Percentiles rank a stretch among this genome's conserved stretches.
Evolutionary conservation across 1,284 basidiomycete species (phyloP).

Genomic region (Sporisorium graminicola): DNA sequence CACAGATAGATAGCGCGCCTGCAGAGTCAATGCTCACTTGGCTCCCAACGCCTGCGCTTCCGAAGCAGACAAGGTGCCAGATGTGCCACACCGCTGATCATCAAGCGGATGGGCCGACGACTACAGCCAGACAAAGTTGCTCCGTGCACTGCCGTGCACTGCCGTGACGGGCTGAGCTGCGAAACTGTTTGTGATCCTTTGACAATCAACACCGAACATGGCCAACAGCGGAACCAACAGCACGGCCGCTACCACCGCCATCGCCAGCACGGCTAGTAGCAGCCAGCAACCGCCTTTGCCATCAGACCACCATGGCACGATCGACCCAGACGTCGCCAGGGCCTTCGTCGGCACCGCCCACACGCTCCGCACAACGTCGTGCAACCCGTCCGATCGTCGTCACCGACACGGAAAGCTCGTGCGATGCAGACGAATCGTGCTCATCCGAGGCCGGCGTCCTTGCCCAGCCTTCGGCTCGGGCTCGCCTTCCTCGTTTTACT

Average conservation of each 20-base stretch:
- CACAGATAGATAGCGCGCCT: background rate
- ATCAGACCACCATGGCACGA: conserved; percentile 10
- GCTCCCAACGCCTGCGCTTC: too few relatives aligned
- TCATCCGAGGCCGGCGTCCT: background rate
- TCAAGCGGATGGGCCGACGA: background rate
- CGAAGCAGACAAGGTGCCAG: background rate
- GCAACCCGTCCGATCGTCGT: background rate
- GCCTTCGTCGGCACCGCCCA: background rate
- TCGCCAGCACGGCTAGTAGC: background rate
- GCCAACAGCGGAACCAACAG: too few relatives aligned
- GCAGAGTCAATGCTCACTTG: background rate
- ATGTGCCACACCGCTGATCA: background rate
- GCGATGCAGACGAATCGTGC: background rate
- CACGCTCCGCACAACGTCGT: background rate
- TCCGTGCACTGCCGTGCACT: too few relatives aligned
- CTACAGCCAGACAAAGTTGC: too few relatives aligned
- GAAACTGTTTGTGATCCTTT: too few relatives aligned
- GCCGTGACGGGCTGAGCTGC: too few relatives aligned
- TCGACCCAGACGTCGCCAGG: conserved; percentile 19
- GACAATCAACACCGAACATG: too few relatives aligned
- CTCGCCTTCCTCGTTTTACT: background rate
- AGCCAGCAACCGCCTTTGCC: background rate
- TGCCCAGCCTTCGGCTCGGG: background rate
- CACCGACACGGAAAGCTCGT: background rate
- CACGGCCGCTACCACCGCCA: background rate